Evolutionary conservation across 1,284 basidiomycete genomes (phyloP).

Genomic region (Mycena sp.): DNA sequence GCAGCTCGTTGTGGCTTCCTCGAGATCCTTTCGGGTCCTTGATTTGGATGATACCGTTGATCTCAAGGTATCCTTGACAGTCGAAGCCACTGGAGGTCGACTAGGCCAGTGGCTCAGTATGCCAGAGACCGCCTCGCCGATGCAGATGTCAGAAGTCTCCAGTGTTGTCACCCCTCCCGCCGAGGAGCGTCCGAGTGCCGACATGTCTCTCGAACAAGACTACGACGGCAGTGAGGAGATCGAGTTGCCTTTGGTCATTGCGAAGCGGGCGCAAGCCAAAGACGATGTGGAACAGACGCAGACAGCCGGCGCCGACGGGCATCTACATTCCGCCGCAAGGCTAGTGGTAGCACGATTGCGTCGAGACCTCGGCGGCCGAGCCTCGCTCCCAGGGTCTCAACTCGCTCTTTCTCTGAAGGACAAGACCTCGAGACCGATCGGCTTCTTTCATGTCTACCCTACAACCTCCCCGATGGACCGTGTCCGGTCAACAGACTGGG

Average conservation of each 20-base stretch:
- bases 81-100: constrained; percentile 63
- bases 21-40: constrained; percentile 80
- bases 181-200: constrained; percentile 26
- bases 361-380: constrained; percentile 38
- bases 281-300: constrained; percentile 55
- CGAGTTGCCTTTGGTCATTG: constrained; percentile 62
- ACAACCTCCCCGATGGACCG: constrained; percentile 40
- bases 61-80: constrained; percentile 69
- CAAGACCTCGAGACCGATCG: constrained; percentile 43
- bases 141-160: constrained; percentile 37
- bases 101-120: constrained; percentile 63
- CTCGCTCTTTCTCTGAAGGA: constrained; percentile 49
- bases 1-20: constrained; percentile 85
- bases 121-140: constrained; percentile 43
- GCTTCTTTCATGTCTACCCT: constrained; percentile 51
- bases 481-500: constrained; percentile 45
- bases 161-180: constrained; percentile 25
- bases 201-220: constrained; percentile 14
- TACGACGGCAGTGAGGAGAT: constrained; percentile 68
- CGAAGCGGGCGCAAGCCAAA: constrained; percentile 57
- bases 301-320: constrained; percentile 44
- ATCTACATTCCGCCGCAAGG: constrained; percentile 48
- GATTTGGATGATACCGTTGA: constrained; percentile 90
- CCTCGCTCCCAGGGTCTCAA: constrained; percentile 39
- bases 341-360: constrained; percentile 35